Evolutionary conservation across 148 eudicot genomes (phyloP).

Genomic region (Hydrangea macrophylla): DNA sequence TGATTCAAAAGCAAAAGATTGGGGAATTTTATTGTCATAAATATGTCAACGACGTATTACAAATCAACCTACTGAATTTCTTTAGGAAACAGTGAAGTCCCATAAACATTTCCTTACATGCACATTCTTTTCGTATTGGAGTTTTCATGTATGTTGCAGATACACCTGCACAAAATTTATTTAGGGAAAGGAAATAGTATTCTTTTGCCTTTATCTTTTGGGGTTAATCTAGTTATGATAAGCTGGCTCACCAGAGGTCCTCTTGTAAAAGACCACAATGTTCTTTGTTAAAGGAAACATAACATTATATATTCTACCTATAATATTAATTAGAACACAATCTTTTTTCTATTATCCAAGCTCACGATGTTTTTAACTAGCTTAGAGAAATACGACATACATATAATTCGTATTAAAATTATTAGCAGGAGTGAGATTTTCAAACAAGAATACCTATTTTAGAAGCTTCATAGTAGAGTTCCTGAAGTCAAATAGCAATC

Average conservation of each 20-base stretch:
- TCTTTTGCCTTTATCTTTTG: no score
- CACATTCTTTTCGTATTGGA: neutral
- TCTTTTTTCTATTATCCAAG: no score
- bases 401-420: neutral
- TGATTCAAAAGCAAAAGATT: constrained; percentile 2
- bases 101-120: neutral
- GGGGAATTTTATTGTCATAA: neutral
- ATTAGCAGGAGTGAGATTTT: neutral
- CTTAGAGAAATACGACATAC: no score
- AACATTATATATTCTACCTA: no score
- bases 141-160: neutral
- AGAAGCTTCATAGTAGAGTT: neutral
- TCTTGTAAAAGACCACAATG: neutral
- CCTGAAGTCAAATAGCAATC: neutral
- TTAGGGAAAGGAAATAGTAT: no score
- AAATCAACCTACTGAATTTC: neutral
- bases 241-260: neutral
- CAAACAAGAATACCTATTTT: neutral
- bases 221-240: no score
- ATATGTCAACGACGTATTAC: no score
- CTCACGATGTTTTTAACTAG: no score
- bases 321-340: no score
- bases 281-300: neutral
- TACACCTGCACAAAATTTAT: neutral
- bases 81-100: no score